Base-by-base conservation (phyloP, 208 protist species). In the Trypanosoma platydactyli region DNA sequence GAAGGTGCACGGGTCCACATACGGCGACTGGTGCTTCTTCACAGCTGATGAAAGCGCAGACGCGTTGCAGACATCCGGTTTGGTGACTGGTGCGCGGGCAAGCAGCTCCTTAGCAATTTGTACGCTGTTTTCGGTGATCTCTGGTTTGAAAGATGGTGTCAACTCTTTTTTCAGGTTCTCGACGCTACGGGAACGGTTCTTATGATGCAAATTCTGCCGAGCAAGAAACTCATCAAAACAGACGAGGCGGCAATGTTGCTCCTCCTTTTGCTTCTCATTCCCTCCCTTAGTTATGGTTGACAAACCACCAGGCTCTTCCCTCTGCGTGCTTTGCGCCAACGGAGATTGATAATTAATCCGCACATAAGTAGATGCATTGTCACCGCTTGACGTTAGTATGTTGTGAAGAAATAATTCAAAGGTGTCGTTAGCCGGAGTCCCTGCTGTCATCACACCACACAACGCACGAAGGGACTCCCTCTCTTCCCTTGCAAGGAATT, bases 181-280 rank as follows among this genome's bases (percentile, higher is more conserved):
- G 13, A 91, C 55, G 33, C 64, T 68, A 30, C 80, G 85, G 22
- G 63, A 51, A 24, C 80, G 73, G 40, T 80, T 81, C 12, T 73
- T 58, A 44, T 84, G 72, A 69, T 92, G 77, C 20, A 65, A 80
- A 55, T 89, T 84, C 49, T 94, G 89, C 0, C 89, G 83, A 0
- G 81, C 61, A 16, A 92, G 76, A 78, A 94, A 94, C 46, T 90
- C 82, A 60, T 89, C 79, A 69, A 93, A 90, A 22, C 78, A 80
- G 15, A 77, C 73, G 29, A 84, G 64, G 45, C 79, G 79, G 49
- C 82, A 82, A 13, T 12, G 50, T 11, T 42, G 48, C 24, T 65
- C 29, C n/a, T 66, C 58, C 49, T 51, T 25, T 25, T 29, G 6
- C 35, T 48, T 42, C 53, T 48, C 20, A 51, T 41, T 46, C 52